phyloP scores from a whole-genome alignment of 2,329 filamentous ascomycete genomes.

The Phoma sp. region DNA sequence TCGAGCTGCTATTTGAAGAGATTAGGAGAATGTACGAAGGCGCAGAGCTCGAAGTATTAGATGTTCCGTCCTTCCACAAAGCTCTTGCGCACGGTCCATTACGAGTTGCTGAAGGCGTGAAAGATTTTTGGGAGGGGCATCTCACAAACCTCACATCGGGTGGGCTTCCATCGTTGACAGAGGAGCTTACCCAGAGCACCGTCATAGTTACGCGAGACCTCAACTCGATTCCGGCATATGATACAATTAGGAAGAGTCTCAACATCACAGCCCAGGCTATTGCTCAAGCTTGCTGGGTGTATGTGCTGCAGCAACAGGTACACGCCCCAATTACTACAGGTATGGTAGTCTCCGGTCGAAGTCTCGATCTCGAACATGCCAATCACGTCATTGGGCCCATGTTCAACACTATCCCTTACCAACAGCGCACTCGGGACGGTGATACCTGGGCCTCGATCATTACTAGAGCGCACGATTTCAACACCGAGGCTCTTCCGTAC shows the following conservation, averaged over 20 bases:
- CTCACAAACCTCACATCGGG: constrained; percentile 50
- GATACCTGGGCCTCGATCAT: constrained; percentile 68
- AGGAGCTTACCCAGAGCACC: constrained; percentile 23
- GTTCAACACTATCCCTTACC: constrained; percentile 87
- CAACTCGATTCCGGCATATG: constrained; percentile 54
- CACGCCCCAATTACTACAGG: constrained; percentile 65
- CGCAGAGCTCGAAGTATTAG: constrained; percentile 21
- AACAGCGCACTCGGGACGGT: constrained; percentile 53
- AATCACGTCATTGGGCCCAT: constrained; percentile 78
- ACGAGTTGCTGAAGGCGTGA: constrained; percentile 53
- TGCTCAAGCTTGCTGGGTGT: constrained; percentile 76
- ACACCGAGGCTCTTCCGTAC: constrained; percentile 70
- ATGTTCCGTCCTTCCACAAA: constrained; percentile 67
- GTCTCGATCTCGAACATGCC: constrained; percentile 69
- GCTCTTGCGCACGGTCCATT: constrained; percentile 75
- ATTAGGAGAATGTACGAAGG: constrained; percentile 62
- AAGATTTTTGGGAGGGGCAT: constrained; percentile 72
- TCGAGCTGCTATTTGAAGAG: constrained; percentile 69
- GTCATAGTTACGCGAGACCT: constrained; percentile 46
- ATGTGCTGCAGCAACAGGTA: constrained; percentile 63
- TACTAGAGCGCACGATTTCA: constrained; percentile 72
- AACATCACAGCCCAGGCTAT: constrained; percentile 81
- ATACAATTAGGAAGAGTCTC: constrained; percentile 61
- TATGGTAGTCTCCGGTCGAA: constrained; percentile 78
- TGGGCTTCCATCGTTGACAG: constrained; percentile 35